phyloP scores from a whole-genome alignment of 148 eudicot species.

The Vaccinium myrtillus region DNA sequence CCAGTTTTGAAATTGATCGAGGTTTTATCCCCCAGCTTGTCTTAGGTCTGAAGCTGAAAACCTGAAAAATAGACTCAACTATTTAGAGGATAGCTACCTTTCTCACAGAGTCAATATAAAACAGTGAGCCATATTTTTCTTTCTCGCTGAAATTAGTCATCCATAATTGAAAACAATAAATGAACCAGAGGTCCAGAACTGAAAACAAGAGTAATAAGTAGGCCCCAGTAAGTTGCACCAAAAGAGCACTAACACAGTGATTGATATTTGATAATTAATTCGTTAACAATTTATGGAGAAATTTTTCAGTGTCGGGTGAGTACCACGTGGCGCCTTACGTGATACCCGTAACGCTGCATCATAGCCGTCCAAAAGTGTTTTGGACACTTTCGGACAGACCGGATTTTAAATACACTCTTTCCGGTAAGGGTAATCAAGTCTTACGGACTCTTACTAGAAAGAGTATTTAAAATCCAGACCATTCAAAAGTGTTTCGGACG shows the following conservation, averaged over 20 bases:
- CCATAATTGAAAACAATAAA: neutral
- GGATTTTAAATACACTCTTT: too few species aligned
- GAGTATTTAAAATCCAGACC: too few species aligned
- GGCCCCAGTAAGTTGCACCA: neutral
- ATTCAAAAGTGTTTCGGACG: too few species aligned
- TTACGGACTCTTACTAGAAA: too few species aligned
- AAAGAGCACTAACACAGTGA: neutral
- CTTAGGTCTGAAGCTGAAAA: neutral
- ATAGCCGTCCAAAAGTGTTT: too few species aligned
- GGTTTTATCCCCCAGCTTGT: neutral
- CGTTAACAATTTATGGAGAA: too few species aligned
- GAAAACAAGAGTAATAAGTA: neutral
- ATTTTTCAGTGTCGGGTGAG: too few species aligned
- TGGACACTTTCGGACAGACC: too few species aligned
- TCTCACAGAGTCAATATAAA: neutral
- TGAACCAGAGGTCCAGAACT: neutral
- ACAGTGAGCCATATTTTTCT: neutral
- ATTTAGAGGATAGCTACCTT: neutral
- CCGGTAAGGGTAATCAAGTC: too few species aligned
- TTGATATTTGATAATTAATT: neutral
- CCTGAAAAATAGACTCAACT: neutral
- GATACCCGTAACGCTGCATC: too few species aligned
- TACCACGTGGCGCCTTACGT: too few species aligned
- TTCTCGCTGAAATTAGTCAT: neutral
- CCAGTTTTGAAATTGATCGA: neutral